Evolutionary conservation across 306 rosid genomes (phyloP).

Genomic region (Glycine soja): DNA sequence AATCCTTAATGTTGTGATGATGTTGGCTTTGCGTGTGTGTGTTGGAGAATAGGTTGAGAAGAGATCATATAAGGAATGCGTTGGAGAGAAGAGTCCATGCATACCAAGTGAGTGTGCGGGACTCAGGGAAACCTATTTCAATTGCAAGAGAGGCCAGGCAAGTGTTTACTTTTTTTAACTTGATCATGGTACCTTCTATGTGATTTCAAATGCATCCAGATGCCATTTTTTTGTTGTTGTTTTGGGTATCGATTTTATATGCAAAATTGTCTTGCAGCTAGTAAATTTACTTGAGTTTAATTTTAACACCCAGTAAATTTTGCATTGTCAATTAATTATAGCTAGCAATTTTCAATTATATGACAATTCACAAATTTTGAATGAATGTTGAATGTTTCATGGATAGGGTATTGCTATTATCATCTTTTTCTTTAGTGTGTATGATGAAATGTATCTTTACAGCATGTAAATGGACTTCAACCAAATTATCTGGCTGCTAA

Average conservation of each 20-base stretch:
- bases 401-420: conserved; percentile 10
- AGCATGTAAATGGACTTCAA: too few relatives aligned
- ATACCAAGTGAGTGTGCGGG: conserved; percentile 91
- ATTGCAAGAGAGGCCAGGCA: conserved; percentile 98
- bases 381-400: conserved; percentile 15
- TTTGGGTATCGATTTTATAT: conserved; percentile 4
- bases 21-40: background rate
- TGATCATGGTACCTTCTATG: conserved; percentile 19
- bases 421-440: background rate
- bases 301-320: too few relatives aligned
- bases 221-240: background rate
- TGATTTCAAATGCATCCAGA: conserved; percentile 12
- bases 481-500: conserved; percentile 16
- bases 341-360: too few relatives aligned
- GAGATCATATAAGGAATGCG: conserved; percentile 73
- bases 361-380: background rate
- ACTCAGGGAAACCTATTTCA: conserved; percentile 94
- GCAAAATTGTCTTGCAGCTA: background rate
- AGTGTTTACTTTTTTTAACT: conserved; percentile 23
- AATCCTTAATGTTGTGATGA: conserved; percentile 27
- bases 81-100: conserved; percentile 86
- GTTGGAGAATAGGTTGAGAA: conserved; percentile 71
- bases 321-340: too few relatives aligned
- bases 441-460: background rate
- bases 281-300: background rate